Conservation (phyloP, 352 stramenopile species). For the Globisporangium uncinulatum region DNA sequence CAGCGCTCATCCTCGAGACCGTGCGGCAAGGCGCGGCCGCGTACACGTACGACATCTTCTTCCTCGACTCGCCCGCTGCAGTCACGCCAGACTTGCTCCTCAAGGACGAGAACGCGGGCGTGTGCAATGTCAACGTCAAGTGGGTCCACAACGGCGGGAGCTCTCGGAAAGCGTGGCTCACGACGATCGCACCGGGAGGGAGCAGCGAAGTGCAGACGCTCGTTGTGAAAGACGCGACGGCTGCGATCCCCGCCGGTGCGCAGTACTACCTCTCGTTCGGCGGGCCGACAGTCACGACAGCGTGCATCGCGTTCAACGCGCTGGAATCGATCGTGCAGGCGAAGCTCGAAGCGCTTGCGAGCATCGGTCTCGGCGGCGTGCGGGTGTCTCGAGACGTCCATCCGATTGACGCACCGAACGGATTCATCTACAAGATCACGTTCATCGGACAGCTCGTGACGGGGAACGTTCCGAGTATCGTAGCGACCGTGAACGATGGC, state of each 20-base stretch:
- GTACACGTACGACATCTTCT: constrained; percentile 78
- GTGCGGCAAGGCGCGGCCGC: constrained; percentile 47
- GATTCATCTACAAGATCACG: constrained; percentile 58
- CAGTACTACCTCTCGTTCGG: constrained; percentile 53
- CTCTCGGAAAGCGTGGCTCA: constrained; percentile 34
- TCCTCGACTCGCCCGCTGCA: constrained; percentile 38
- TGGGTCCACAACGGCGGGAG: constrained; percentile 33
- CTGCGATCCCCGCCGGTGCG: constrained; percentile 10
- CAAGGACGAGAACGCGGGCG: constrained; percentile 19
- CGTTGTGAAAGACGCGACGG: constrained; percentile 24
- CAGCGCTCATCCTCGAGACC: constrained; percentile 63
- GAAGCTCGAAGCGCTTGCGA: constrained; percentile 20
- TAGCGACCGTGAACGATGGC: constrained; percentile 12
- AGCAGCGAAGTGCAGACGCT: constrained; percentile 60
- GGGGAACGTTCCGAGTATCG: constrained; percentile 37
- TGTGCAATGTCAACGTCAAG: constrained; percentile 11
- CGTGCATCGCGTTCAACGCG: constrained; percentile 35
- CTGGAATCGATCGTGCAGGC: constrained; percentile 16
- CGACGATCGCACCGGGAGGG: constrained; percentile 43
- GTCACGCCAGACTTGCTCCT: constrained; percentile 31
- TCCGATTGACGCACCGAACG: constrained; percentile 33
- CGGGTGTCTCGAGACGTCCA: constrained; percentile 43
- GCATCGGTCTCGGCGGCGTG: constrained; percentile 33
- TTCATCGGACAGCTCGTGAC: constrained; percentile 58
- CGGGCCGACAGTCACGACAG: constrained; percentile 17